phyloP scores from a whole-genome alignment of 139 green algal species.

The Volvox reticuliferus region DNA sequence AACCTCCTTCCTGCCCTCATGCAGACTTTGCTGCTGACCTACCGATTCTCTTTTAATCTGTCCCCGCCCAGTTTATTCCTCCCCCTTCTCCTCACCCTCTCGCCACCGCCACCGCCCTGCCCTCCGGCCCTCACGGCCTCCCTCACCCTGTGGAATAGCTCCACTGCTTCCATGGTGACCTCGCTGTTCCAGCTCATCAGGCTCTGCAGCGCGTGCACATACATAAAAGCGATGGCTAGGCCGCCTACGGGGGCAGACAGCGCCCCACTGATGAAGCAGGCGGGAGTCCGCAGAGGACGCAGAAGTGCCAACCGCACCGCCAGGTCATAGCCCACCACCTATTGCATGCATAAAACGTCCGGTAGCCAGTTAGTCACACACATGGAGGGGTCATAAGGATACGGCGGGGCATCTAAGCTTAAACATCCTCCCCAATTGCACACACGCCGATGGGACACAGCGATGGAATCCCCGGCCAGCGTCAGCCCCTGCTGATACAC shows the following conservation, averaged over 20 bases:
- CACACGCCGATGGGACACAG: too few relatives aligned
- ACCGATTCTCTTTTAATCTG: too few relatives aligned
- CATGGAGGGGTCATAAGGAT: too few relatives aligned
- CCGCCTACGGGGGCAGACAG: slow-evolving; percentile 27
- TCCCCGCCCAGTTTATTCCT: neutral
- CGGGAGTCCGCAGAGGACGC: slow-evolving; percentile 11
- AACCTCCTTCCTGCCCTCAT: too few relatives aligned
- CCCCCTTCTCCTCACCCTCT: neutral
- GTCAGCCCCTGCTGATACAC: too few relatives aligned
- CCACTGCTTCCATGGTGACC: slow-evolving; percentile 43
- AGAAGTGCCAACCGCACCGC: slow-evolving; percentile 24
- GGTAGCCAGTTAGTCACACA: too few relatives aligned
- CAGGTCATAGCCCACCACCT: slow-evolving; percentile 40
- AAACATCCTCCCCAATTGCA: too few relatives aligned
- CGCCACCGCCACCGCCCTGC: too few relatives aligned
- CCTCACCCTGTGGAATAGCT: slow-evolving; percentile 47
- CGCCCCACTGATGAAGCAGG: slow-evolving; percentile 17
- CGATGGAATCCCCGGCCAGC: too few relatives aligned
- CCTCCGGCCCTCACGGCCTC: neutral
- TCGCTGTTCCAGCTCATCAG: slow-evolving; percentile 50
- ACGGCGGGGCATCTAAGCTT: too few relatives aligned
- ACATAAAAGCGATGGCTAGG: slow-evolving; percentile 40
- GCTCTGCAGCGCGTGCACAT: slow-evolving; percentile 16
- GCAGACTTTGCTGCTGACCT: too few relatives aligned
- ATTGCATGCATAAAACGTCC: neutral